Evolutionary conservation across 2,329 filamentous ascomycete species (phyloP).

Genomic region (Aspergillus sp.): DNA sequence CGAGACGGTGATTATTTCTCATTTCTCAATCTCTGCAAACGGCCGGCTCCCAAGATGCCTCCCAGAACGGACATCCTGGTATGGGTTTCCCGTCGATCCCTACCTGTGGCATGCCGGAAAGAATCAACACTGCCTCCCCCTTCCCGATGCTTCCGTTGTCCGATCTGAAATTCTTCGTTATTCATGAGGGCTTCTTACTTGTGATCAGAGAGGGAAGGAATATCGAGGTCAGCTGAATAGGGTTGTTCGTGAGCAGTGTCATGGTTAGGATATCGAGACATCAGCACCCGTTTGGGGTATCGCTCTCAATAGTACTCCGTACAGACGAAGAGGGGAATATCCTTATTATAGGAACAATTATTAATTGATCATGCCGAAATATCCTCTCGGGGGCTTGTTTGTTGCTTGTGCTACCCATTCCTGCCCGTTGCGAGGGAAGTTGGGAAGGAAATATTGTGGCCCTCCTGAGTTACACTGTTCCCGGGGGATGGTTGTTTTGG

Average conservation of each 20-base stretch:
- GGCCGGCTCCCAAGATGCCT: conserved; percentile 1
- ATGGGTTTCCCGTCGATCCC: conserved; percentile 15
- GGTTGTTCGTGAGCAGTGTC: not conserved
- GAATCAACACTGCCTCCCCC: conserved; percentile 19
- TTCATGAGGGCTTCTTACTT: not conserved
- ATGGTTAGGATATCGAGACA: not conserved
- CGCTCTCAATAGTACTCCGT: no score
- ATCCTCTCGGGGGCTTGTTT: conserved; percentile 1
- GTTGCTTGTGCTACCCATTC: conserved; percentile 9
- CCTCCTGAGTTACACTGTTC: not conserved
- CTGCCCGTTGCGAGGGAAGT: not conserved
- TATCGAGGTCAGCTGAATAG: not conserved
- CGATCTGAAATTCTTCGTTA: not conserved
- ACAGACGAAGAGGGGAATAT: not conserved
- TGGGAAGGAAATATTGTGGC: not conserved
- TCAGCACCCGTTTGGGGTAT: no score
- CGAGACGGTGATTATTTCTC: not conserved
- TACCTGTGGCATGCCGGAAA: conserved; percentile 18
- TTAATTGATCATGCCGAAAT: not conserved
- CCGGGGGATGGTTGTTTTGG: not conserved
- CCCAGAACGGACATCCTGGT: conserved; percentile 3
- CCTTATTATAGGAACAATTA: not conserved
- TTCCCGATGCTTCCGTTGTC: conserved; percentile 7
- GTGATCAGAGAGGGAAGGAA: not conserved
- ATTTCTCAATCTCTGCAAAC: conserved; percentile 13